phyloP scores from a whole-genome alignment of 1,284 basidiomycete species.

The Phenoliferia sp. region DNA sequence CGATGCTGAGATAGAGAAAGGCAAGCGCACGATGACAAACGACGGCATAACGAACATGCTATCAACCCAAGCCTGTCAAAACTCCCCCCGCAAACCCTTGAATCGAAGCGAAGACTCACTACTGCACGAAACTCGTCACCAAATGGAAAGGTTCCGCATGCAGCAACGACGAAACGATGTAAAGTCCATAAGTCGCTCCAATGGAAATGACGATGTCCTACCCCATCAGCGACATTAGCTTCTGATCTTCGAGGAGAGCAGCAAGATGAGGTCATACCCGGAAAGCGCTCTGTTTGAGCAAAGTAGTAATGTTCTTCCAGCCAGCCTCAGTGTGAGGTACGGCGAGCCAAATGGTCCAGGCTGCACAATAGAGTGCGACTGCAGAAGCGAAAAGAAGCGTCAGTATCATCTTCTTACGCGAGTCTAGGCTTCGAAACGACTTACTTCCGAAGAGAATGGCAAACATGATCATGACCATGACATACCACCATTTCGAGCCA shows the following conservation, averaged over 20 bases:
- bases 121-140: conserved; percentile 75
- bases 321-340: conserved; percentile 66
- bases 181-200: conserved; percentile 63
- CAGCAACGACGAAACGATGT: conserved; percentile 77
- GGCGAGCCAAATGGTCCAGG: conserved; percentile 69
- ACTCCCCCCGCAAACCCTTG: neutral
- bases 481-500: conserved; percentile 76
- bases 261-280: conserved; percentile 44
- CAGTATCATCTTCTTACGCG: neutral
- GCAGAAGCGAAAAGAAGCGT: conserved; percentile 21
- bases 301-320: conserved; percentile 60
- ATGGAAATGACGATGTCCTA: conserved; percentile 61
- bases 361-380: conserved; percentile 78
- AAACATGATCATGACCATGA: conserved; percentile 57
- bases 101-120: conserved; percentile 18
- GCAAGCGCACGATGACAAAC: conserved; percentile 20
- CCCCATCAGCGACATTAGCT: conserved; percentile 50
- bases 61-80: neutral
- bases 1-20: no score
- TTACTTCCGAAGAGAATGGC: conserved; percentile 38
- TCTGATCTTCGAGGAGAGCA: conserved; percentile 66
- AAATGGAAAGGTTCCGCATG: conserved; percentile 91
- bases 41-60: conserved; percentile 24
- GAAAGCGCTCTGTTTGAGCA: conserved; percentile 65
- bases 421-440: conserved; percentile 41